phyloP scores from a whole-genome alignment of 768 basidiomycete genomes.

The Pleurotus tuoliensis region DNA sequence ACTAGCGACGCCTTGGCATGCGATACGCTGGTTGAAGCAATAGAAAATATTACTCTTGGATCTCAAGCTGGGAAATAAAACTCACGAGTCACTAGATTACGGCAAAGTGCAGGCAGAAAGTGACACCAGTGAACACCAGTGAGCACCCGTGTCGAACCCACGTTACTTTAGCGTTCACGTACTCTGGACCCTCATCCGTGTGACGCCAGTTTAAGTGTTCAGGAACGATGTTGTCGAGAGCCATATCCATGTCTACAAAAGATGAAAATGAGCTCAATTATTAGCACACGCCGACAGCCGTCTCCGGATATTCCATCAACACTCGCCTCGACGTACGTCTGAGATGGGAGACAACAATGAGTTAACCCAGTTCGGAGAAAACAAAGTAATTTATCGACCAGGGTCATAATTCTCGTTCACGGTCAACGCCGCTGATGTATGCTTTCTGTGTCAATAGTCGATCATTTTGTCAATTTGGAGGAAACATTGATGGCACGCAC shows the following conservation, averaged over 20 bases:
- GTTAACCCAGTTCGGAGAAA: not conserved
- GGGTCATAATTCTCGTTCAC: slow-evolving; percentile 89
- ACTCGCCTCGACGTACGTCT: slow-evolving; percentile 43
- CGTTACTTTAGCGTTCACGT: slow-evolving; percentile 23
- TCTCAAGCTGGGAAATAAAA: not conserved
- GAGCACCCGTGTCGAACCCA: slow-evolving; percentile 3
- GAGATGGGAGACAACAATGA: slow-evolving; percentile 3
- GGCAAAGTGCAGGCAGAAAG: slow-evolving; percentile 8
- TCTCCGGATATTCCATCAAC: not conserved
- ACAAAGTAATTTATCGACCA: slow-evolving; percentile 37
- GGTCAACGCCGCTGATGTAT: slow-evolving; percentile 76
- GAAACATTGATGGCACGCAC: slow-evolving; percentile 32
- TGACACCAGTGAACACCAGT: not conserved
- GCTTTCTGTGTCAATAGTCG: slow-evolving; percentile 30
- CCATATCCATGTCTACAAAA: slow-evolving; percentile 87
- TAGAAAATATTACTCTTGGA: not conserved
- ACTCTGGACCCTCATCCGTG: slow-evolving; percentile 93
- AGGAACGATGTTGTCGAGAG: slow-evolving; percentile 83
- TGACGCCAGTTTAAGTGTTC: slow-evolving; percentile 80
- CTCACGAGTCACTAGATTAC: not conserved
- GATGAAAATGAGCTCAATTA: not conserved
- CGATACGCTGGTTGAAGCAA: slow-evolving; percentile 56
- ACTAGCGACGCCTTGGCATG: slow-evolving; percentile 89
- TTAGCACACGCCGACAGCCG: slow-evolving; percentile 22
- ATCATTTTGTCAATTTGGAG: not conserved